Conservation (phyloP, 306 rosid genomes). For the Abrus pulchellus region DNA sequence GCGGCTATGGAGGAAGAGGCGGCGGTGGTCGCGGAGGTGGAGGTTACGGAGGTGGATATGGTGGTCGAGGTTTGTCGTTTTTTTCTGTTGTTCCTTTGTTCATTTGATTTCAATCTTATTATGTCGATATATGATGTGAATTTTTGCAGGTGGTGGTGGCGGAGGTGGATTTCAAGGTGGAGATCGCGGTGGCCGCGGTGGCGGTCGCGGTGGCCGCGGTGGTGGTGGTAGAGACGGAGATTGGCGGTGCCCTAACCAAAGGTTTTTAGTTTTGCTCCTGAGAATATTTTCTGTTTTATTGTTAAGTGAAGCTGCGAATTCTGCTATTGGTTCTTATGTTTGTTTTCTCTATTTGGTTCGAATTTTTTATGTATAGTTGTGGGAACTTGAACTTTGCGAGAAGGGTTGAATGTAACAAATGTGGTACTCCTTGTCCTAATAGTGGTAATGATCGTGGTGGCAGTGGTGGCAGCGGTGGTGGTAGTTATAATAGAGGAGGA, state of each 20-base stretch:
- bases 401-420: conserved; percentile 96
- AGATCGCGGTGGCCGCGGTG: conserved; percentile 81
- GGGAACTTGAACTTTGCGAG: conserved; percentile 95
- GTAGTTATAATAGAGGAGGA: conserved; percentile 62
- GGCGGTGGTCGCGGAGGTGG: conserved; percentile 61
- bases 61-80: conserved; percentile 79
- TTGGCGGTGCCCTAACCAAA: conserved; percentile 94
- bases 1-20: conserved; percentile 58
- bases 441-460: conserved; percentile 62
- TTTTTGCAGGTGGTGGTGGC: conserved; percentile 66
- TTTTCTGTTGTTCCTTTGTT: not conserved
- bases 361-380: conserved; percentile 67
- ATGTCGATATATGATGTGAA: conserved; percentile 32
- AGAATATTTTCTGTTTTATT: not conserved
- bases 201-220: conserved; percentile 72
- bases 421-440: conserved; percentile 90
- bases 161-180: conserved; percentile 88
- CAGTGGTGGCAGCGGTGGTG: conserved; percentile 52
- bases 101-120: not conserved
- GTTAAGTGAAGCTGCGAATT: not conserved
- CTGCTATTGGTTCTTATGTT: conserved; percentile 9
- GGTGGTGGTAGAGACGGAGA: conserved; percentile 98
- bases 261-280: conserved; percentile 48
- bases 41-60: conserved; percentile 62
- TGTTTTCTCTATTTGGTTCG: conserved; percentile 17